Base-by-base conservation (phyloP, 805 yeast genomes). In the Danielozyma ontarioensis region DNA sequence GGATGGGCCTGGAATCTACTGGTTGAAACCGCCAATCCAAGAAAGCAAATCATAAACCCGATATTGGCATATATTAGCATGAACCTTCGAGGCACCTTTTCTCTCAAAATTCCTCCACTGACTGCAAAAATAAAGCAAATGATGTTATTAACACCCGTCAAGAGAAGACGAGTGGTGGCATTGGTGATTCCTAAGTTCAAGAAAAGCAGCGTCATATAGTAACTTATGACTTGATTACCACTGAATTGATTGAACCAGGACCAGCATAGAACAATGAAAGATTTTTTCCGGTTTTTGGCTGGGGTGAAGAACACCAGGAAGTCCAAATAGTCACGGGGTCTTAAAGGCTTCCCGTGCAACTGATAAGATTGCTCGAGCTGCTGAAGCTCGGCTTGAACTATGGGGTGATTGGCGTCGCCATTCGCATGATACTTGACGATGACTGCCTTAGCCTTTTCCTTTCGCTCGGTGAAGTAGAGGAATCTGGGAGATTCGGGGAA, bases 241-340 rank as follows among this genome's bases (percentile, higher is more conserved):
- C 25, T 18, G 25, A 28, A 28, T n/a, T 28, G 31, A 17, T 28
- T 28, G 25, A 28, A 28, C 31, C 31, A 28, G 16, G 31, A 28
- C 31, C 31, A 28, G 16, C 21, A 7, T 8, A 28, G 12, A 17
- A 28, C 25, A 4, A 28, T 6, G 7, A 21, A 18, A n/a, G 17
- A 12, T n/a, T 25, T 5, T 17, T 28, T 28, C 7, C 31, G 16
- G 17, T 27, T 27, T 5, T 4, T 13, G 3, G 14, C 4, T 14
- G 24, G 13, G 6, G 12, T 17, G 25, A 19, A n/a, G 16, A 19
- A 19, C 15, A 12, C 11, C 7, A 17, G 14, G 14, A 13, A 17
- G 28, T 25, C 17, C 12, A 31, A 13, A 26, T 25, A 31, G 14
- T 19, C 25, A 12, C 11, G 17, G 29, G 28, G 21, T 11, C 11